phyloP scores from a whole-genome alignment of 2,329 filamentous ascomycete genomes.

The Paraconiothyrium brasiliense region DNA sequence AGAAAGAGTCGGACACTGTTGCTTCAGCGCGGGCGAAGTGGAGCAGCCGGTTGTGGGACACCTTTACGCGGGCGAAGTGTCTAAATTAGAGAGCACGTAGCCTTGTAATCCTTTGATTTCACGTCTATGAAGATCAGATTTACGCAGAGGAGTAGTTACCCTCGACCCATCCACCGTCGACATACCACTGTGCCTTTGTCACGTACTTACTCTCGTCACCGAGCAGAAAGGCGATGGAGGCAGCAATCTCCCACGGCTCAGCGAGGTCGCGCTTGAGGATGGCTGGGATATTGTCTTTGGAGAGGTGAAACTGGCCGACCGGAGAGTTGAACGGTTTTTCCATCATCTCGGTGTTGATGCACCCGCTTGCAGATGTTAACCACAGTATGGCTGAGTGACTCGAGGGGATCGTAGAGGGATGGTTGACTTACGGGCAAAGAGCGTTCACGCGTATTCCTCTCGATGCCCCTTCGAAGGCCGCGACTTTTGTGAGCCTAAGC shows the following conservation, averaged over 20 bases:
- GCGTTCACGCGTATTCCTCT: slow-evolving; percentile 60
- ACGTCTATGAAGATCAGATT: neutral
- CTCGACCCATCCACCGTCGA: slow-evolving; percentile 20
- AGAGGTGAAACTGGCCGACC: slow-evolving; percentile 16
- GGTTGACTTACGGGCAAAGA: slow-evolving; percentile 53
- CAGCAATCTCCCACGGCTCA: slow-evolving; percentile 20
- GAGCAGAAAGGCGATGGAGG: slow-evolving; percentile 19
- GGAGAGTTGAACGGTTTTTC: slow-evolving; percentile 22
- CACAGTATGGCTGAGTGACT: neutral
- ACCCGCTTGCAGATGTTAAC: slow-evolving; percentile 13
- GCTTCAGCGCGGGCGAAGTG: slow-evolving; percentile 11
- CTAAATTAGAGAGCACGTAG: neutral
- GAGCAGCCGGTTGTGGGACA: neutral
- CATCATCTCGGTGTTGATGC: slow-evolving; percentile 24
- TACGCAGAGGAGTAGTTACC: slow-evolving; percentile 20
- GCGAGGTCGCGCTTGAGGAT: slow-evolving; percentile 19
- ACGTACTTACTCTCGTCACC: slow-evolving; percentile 19
- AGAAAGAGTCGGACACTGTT: slow-evolving; percentile 8
- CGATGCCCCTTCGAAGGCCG: slow-evolving; percentile 58
- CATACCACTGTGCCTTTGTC: slow-evolving; percentile 16
- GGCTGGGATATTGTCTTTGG: slow-evolving; percentile 20
- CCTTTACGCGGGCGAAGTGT: neutral
- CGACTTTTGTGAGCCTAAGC: slow-evolving; percentile 51
- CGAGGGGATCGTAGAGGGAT: neutral
- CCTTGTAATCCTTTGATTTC: neutral